Percentiles rank a stretch among this genome's conserved stretches.
phyloP scores from a whole-genome alignment of 1,284 basidiomycete species.

The Moesziomyces sp. region DNA sequence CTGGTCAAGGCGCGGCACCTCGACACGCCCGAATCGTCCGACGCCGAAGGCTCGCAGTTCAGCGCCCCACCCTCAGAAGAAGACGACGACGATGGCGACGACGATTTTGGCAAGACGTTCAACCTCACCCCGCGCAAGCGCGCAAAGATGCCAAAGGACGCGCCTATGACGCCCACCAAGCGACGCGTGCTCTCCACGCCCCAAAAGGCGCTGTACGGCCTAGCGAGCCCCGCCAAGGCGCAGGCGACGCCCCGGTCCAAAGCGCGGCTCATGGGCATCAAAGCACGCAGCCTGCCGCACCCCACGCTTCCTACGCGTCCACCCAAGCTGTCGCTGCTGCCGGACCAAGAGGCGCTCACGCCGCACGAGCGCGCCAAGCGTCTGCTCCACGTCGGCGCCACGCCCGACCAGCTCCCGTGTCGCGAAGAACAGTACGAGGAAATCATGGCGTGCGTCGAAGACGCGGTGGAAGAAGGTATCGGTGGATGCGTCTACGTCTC shows the following conservation, averaged over 20 bases:
- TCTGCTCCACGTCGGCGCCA: constrained; percentile 89
- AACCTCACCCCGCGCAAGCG: constrained; percentile 35
- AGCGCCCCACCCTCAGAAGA: constrained; percentile 18
- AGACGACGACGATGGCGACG: constrained; percentile 31
- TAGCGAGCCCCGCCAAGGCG: constrained; percentile 42
- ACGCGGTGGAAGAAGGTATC: constrained; percentile 88
- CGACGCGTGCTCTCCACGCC: constrained; percentile 35
- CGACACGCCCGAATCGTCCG: constrained; percentile 42
- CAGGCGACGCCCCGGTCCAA: constrained; percentile 44
- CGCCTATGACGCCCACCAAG: constrained; percentile 42
- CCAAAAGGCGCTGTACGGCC: constrained; percentile 23
- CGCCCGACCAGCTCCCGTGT: constrained; percentile 90
- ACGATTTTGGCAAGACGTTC: constrained; percentile 33
- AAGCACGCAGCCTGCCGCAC: constrained; percentile 35
- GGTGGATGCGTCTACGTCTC: constrained; percentile 97
- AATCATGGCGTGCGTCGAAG: constrained; percentile 81
- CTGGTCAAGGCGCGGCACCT: constrained; percentile 42
- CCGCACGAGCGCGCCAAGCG: constrained; percentile 58
- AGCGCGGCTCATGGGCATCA: constrained; percentile 43
- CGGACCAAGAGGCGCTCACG: constrained; percentile 35
- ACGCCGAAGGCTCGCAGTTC: constrained; percentile 41
- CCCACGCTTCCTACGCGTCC: constrained; percentile 52
- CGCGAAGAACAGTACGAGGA: constrained; percentile 85
- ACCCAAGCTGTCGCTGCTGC: constrained; percentile 47
- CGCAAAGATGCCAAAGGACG: constrained; percentile 25